phyloP scores from a whole-genome alignment of 2,329 filamentous ascomycete genomes.

The Penicillium sp. region DNA sequence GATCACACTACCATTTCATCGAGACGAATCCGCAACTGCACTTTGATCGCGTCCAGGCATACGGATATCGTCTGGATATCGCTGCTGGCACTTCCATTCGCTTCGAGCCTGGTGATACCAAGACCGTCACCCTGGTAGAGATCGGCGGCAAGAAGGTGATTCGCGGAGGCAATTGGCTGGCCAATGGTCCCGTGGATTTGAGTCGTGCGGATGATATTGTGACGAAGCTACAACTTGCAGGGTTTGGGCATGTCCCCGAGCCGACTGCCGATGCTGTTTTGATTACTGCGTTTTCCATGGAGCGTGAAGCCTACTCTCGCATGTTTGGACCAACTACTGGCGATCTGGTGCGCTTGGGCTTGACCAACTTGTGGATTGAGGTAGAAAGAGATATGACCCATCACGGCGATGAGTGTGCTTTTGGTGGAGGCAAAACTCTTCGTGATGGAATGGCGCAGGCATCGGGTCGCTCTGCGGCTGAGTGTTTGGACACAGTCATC shows the following conservation, averaged over 20 bases:
- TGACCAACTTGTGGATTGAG: constrained; percentile 84
- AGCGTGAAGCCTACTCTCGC: constrained; percentile 71
- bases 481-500: constrained; percentile 79
- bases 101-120: constrained; percentile 90
- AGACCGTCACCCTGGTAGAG: constrained; percentile 85
- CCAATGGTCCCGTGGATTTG: constrained; percentile 67
- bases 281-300: constrained; percentile 67
- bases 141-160: constrained; percentile 80
- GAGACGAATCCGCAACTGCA: constrained; percentile 88
- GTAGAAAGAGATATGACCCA: constrained; percentile 81
- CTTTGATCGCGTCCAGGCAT: constrained; percentile 79
- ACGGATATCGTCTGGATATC: constrained; percentile 85
- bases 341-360: constrained; percentile 76
- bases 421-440: constrained; percentile 90
- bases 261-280: constrained; percentile 56
- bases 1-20: constrained; percentile 94
- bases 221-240: constrained; percentile 63
- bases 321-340: constrained; percentile 95
- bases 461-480: constrained; percentile 67
- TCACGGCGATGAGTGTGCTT: constrained; percentile 92
- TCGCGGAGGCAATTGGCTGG: constrained; percentile 77
- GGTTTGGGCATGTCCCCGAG: constrained; percentile 74
- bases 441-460: constrained; percentile 96
- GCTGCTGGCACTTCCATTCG: constrained; percentile 86
- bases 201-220: constrained; percentile 65